Evolutionary conservation across 2,329 filamentous ascomycete species (phyloP), one percentile per base, ranked within the genome.

Genomic region (Rosellinia necatrix): DNA sequence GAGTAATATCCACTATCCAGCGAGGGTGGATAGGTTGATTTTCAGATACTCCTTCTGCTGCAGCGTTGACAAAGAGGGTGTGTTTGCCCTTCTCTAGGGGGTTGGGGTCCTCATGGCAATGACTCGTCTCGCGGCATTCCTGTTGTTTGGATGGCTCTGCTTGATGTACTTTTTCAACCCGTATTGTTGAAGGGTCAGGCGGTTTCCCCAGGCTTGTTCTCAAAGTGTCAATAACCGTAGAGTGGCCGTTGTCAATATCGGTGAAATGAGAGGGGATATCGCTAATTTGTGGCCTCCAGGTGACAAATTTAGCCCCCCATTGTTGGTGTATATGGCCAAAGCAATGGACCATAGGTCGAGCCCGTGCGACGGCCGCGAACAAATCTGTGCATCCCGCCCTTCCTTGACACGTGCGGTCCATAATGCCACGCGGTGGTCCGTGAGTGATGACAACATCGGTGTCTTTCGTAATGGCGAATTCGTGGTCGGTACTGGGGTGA

Each of bases 31-130:
- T 62, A 9, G 75, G 72, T 15, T 44, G n/a, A 0, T 41, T 44
- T 1, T 78, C 74, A 6, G 69, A 56, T 2, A 72, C 64, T 3
- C 78, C 74, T 70, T 82, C 73, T 22, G 86, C 78, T 0, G 84
- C 74, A 1, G 82, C 83, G 66, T 87, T 87, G 8, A 87, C 72
- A 64, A 87, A 85, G 6, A 86, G 65, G 0, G 83, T 87, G 60
- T 84, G 76, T 37, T 72, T 67, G 0, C 78, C 78, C 6, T 40
- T 46, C 25, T 69, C 42, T 0, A 78, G n/a, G 1, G 62, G 64
- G 21, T 66, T 58, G n/a, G 64, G 54, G 19, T 74, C 71, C 2
- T 68, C 63, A 0, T 68, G 66, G 48, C 76, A 76, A 54, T 76
- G 70, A 30, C 79, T 80, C 2, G 78, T 70, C 12, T 66, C 53